Evolutionary conservation across 768 basidiomycete species (phyloP), one percentile per base, ranked within the genome.

Genomic region (Chiua virens): DNA sequence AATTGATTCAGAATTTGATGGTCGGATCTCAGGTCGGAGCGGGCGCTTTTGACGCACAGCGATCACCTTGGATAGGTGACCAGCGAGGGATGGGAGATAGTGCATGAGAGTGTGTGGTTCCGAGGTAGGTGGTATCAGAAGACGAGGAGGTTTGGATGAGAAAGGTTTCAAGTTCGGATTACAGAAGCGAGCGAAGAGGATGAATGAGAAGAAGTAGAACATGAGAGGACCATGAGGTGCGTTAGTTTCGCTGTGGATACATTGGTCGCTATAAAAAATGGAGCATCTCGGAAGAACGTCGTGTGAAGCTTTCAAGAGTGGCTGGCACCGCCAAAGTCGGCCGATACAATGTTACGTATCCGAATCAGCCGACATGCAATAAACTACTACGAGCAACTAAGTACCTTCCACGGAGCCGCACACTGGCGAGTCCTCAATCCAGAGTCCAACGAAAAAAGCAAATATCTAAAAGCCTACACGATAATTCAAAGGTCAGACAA

Each of bases 171-270:
- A 22, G 42, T 27, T 36, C 8, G 23, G 37, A n/a, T 49, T 22
- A n/a, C 23, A 30, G 37, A 34, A 45, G n/a, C n/a, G n/a, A 36
- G 35, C 4, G 44, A 37, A 48, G 20, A 27, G 47, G 34, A 28
- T 30, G 18, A 9, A 4, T 36, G 47, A 38, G 20, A 44, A 27
- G 25, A 35, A 27, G 17, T 43, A 43, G 20, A 9, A n/a, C 20
- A 37, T 47, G 56, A n/a, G 44, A 27, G 35, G 41, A 49, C 47
- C 58, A 61, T 61, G 62, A 52, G 55, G 51, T 42, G 62, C 56
- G 63, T 41, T 30, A 65, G 45, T 46, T 63, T 63, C 25, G 62
- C 62, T 13, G 61, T 42, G 51, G 50, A 50, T 34, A 21, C 59
- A 62, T 64, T 61, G 62, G 52, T 23, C 32, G 36, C 15, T 15